A percentile compares a stretch with the other conserved stretches of the same genome.
Conservation (phyloP, 192 early-diverging fungal genomes). For the Podila clonocystis region DNA sequence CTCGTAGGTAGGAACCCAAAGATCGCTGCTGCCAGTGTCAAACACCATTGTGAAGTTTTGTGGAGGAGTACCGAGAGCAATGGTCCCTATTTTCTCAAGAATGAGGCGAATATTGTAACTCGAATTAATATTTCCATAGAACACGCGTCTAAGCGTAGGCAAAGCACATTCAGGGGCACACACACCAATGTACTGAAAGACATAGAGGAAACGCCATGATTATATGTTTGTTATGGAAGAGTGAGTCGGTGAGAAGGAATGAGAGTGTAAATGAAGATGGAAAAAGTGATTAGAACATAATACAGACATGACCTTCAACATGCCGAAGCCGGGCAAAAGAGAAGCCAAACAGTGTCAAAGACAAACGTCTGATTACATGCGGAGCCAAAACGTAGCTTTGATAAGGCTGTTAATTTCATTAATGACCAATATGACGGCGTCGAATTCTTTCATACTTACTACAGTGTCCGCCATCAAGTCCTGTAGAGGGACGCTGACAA, state of each 20-base stretch:
- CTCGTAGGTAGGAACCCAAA: conserved; percentile 34
- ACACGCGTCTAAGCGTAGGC: background rate
- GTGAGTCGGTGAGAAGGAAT: background rate
- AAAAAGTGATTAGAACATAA: background rate
- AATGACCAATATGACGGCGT: too few relatives aligned
- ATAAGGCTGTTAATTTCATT: too few relatives aligned
- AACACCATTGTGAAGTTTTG: conserved; percentile 47
- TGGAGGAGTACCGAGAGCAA: conserved; percentile 27
- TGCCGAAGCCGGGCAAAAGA: too few relatives aligned
- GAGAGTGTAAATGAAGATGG: background rate
- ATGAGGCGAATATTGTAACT: background rate
- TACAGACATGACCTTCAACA: too few relatives aligned
- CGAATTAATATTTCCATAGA: background rate
- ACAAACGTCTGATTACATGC: too few relatives aligned
- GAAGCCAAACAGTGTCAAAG: too few relatives aligned
- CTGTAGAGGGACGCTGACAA: conserved; percentile 39
- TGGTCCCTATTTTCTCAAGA: conserved; percentile 17
- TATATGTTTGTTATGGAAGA: background rate
- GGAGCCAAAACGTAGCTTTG: too few relatives aligned
- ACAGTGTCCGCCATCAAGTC: conserved; percentile 40
- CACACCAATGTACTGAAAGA: conserved; percentile 1
- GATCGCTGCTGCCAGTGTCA: conserved; percentile 44
- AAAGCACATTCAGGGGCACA: background rate
- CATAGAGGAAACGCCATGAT: too few relatives aligned
- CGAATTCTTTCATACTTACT: conserved; percentile 7